phyloP scores from a whole-genome alignment of 192 early-diverging fungal genomes.

The Mycoemilia scoparia region DNA sequence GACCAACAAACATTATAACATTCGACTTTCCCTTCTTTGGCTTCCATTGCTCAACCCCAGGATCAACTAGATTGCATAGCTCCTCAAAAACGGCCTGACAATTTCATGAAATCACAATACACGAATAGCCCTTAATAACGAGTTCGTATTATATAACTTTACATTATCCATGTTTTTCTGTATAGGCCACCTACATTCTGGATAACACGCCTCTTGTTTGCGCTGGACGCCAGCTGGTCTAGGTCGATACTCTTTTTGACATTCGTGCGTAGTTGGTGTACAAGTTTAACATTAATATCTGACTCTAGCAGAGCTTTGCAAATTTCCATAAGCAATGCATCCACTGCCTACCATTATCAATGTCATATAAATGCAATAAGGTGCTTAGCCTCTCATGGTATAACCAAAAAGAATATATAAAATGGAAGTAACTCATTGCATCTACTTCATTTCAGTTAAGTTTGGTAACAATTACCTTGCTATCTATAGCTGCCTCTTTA shows the following conservation, averaged over 20 bases:
- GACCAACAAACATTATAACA: slow-evolving; percentile 93
- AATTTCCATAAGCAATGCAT: slow-evolving; percentile 69
- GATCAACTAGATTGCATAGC: slow-evolving; percentile 68
- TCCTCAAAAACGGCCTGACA: slow-evolving; percentile 86
- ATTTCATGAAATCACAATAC: slow-evolving; percentile 5
- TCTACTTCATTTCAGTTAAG: neutral
- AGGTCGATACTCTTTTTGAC: slow-evolving; percentile 66
- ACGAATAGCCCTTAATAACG: neutral
- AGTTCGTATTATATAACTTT: neutral
- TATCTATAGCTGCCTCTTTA: slow-evolving; percentile 73
- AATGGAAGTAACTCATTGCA: neutral
- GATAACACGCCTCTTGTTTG: slow-evolving; percentile 73
- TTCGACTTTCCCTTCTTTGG: slow-evolving; percentile 70
- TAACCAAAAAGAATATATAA: neutral
- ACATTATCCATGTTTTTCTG: neutral
- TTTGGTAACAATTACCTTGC: too few relatives aligned
- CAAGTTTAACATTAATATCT: slow-evolving; percentile 82
- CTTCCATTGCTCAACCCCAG: slow-evolving; percentile 66
- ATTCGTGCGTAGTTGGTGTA: slow-evolving; percentile 65
- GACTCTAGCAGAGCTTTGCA: slow-evolving; percentile 73
- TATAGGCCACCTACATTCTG: slow-evolving; percentile 62
- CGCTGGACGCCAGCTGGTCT: slow-evolving; percentile 60
- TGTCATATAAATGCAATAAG: neutral
- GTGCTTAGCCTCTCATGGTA: neutral
- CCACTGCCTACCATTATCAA: slow-evolving; percentile 36